phyloP scores from a whole-genome alignment of 108 stramenopile species.

The Fragilariopsis cylindrus region DNA sequence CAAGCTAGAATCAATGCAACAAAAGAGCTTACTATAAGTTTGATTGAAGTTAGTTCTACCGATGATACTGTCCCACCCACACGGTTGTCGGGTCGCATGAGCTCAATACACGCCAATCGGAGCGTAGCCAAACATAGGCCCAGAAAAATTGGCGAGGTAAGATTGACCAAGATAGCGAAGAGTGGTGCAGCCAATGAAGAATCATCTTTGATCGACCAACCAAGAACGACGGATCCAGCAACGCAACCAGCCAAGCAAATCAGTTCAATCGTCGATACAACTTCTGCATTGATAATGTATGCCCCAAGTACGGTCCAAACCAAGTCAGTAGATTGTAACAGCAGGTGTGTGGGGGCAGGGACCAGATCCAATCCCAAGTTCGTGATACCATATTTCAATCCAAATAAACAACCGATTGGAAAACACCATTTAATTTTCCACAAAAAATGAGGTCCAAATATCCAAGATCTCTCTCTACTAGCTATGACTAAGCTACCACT shows the following conservation, averaged over 20 bases:
- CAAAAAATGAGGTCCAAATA: slow-evolving; percentile 26
- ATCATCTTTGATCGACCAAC: slow-evolving; percentile 17
- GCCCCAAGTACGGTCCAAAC: slow-evolving; percentile 37
- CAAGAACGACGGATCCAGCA: slow-evolving; percentile 23
- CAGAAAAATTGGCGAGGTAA: slow-evolving; percentile 34
- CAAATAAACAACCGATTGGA: slow-evolving; percentile 39
- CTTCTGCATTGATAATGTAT: slow-evolving; percentile 19
- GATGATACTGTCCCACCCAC: slow-evolving; percentile 29
- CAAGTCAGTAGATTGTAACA: slow-evolving; percentile 42
- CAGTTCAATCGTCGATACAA: slow-evolving; percentile 13
- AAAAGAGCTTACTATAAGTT: slow-evolving; percentile 19
- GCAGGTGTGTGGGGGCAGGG: slow-evolving; percentile 36
- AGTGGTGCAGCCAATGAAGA: background rate
- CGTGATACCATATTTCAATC: slow-evolving; percentile 38
- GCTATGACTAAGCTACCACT: background rate
- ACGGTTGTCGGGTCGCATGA: slow-evolving; percentile 23
- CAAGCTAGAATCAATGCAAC: slow-evolving; percentile 33
- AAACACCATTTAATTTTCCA: slow-evolving; percentile 27
- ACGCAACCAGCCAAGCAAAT: slow-evolving; percentile 23
- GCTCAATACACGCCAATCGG: slow-evolving; percentile 30
- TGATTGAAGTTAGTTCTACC: slow-evolving; percentile 39
- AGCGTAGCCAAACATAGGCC: slow-evolving; percentile 38
- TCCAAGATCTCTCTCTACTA: background rate
- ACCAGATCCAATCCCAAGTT: slow-evolving; percentile 40
- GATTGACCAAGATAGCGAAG: slow-evolving; percentile 30